Percentiles rank a stretch among this genome's conserved stretches.
Conservation (phyloP, 2,329 filamentous ascomycete genomes). For the Zasmidium angulare region DNA sequence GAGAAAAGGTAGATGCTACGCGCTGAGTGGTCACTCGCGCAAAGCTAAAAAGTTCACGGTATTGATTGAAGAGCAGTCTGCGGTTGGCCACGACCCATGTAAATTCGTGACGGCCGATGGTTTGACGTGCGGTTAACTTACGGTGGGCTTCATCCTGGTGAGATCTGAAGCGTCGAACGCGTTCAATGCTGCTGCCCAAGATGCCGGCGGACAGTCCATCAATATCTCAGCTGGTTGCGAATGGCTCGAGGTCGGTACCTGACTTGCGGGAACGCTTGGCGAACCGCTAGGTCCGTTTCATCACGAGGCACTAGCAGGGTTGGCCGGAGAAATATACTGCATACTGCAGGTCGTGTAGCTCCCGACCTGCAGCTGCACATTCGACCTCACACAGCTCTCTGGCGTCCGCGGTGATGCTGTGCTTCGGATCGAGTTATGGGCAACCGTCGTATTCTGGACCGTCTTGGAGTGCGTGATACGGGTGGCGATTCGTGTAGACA, state of each 20-base stretch:
- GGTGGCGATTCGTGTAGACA: not conserved
- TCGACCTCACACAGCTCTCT: not conserved
- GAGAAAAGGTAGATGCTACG: not conserved
- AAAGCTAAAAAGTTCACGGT: too few relatives aligned
- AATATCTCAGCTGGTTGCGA: not conserved
- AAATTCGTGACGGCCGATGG: not conserved
- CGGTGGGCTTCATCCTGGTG: not conserved
- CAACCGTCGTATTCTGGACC: too few relatives aligned
- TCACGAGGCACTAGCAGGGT: not conserved
- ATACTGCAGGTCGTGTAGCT: not conserved
- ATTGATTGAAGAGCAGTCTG: too few relatives aligned
- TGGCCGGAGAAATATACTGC: not conserved
- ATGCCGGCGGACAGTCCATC: not conserved
- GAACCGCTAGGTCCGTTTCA: not conserved
- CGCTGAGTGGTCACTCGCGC: constrained; percentile 3
- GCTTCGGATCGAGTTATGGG: not conserved
- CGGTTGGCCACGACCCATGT: not conserved
- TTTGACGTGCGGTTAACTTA: not conserved
- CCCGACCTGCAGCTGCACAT: not conserved
- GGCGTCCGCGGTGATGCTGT: not conserved
- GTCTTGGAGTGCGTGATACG: not conserved
- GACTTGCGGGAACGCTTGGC: not conserved
- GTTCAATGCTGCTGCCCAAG: not conserved
- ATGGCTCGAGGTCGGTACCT: not conserved
- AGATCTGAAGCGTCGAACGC: not conserved